Evolutionary conservation across 2,329 filamentous ascomycete genomes (phyloP), one percentile per base, ranked within the genome.

Genomic region (Claviceps sp.): DNA sequence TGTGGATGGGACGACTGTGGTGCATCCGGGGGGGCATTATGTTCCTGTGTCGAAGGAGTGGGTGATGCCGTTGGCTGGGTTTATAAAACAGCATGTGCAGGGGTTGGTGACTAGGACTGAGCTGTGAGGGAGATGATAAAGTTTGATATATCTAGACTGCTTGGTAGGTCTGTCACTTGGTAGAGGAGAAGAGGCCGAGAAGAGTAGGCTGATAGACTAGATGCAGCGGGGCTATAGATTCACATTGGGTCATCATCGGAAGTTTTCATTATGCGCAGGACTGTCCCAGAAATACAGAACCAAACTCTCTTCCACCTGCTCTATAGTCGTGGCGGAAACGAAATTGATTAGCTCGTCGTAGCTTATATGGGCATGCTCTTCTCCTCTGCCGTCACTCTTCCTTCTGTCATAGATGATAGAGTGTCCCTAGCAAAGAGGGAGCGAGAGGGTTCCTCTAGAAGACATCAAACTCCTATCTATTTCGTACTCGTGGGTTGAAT

Each of bases 11-110:
- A 45, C 73, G 62, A 72, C 79, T 56, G 62, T 80, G 59, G 77
- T 85, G 59, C 88, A 95, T 67, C 90, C 91, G 1, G 91, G 91
- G 7, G 90, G 90, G 0, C 91, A 97, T 66, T 89, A 95, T 62
- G 78, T 96, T 61, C 91, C 91, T 0, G 82, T 88, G 54, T 80
- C 83, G 58, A 88, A 85, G 70, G 85, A 89, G 58, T 93, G 85
- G 77, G 80, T 84, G 20, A 83, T 84, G 72, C 84, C 84, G 36
- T 68, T 94, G 57, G 82, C 85, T 4, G 80, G 76, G 0, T 95
- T 90, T 62, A 80, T 93, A 52, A 71, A 66, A 59, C 64, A 70
- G 49, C 62, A 71, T 48, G 59, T 60, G 20, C 54, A 65, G 44
- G 58, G 65, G 0, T 55, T 59, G 11, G 58, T 59, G 26, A 52